These are phyloP conservation scores for Papiliotrema laurentii DNA, from an alignment of 1,284 basidiomycete genomes.

Conservation along the genomic window DNA sequence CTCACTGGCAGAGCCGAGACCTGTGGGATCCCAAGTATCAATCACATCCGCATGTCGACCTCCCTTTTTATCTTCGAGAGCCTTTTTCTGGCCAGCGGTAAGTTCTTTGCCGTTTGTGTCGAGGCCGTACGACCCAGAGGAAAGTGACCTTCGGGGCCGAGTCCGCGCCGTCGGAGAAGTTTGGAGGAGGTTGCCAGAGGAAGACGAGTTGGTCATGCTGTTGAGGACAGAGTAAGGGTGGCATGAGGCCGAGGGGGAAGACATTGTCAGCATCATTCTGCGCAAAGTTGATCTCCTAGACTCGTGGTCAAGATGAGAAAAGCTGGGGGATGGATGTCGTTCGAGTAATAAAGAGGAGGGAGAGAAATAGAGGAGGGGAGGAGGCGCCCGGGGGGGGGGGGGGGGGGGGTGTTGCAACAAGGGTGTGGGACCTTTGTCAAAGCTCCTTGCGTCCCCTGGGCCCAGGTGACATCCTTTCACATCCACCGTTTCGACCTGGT, in stretches of 20 bases:
- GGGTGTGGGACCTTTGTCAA: no score
- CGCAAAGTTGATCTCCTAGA: neutral
- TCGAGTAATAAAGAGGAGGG: no score
- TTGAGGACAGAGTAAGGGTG: slow-evolving; percentile 11
- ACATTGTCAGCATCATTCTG: slow-evolving; percentile 9
- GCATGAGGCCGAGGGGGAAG: slow-evolving; percentile 5
- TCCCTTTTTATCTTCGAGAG: slow-evolving; percentile 37
- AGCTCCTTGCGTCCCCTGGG: no score
- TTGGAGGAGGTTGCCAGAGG: slow-evolving; percentile 21
- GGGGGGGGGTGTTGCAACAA: no score
- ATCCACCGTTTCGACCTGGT: no score
- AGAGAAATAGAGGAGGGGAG: no score
- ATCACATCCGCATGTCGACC: slow-evolving; percentile 47
- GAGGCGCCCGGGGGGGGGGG: no score
- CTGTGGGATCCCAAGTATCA: slow-evolving; percentile 48
- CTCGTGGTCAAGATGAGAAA: neutral
- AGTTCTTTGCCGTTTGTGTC: slow-evolving; percentile 15
- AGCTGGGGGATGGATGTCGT: neutral
- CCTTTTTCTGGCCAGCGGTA: slow-evolving; percentile 31
- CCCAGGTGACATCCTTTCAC: no score
- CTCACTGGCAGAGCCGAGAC: slow-evolving; percentile 45
- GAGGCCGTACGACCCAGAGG: slow-evolving; percentile 33
- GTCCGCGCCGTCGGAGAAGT: slow-evolving; percentile 10
- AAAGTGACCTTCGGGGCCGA: slow-evolving; percentile 29
- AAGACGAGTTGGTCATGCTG: slow-evolving; percentile 22